These are phyloP conservation scores for Ophiostoma australiae DNA, from an alignment of 2,329 filamentous ascomycete species.

Conservation along the genomic window DNA sequence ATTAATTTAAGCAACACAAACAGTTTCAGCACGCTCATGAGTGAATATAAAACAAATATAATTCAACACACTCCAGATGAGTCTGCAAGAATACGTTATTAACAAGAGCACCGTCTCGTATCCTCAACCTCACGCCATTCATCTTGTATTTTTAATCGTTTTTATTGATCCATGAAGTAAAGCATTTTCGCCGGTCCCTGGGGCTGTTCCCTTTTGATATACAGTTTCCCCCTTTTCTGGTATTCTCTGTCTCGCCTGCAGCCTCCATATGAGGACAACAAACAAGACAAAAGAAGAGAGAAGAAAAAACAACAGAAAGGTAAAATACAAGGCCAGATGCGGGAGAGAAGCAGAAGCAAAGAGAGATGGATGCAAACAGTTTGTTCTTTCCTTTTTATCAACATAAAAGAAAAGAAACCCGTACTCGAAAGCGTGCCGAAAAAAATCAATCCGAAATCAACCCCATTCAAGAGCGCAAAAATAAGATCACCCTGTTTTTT, in stretches of 20 bases:
- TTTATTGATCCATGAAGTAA: conserved; percentile 14
- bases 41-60: neutral
- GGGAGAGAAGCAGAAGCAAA: neutral
- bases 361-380: conserved; percentile 1
- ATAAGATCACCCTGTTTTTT: neutral
- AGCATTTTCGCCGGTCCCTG: conserved; percentile 10
- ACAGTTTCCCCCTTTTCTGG: neutral
- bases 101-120: neutral
- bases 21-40: neutral
- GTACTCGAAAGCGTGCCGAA: conserved; percentile 17
- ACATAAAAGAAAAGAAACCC: conserved; percentile 11
- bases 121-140: neutral
- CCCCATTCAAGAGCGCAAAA: conserved; percentile 13
- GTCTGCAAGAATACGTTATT: neutral
- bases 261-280: neutral
- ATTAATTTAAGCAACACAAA: neutral
- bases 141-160: conserved; percentile 8
- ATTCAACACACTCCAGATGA: neutral
- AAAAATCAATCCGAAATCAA: conserved; percentile 15
- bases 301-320: conserved; percentile 10
- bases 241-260: neutral
- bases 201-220: conserved; percentile 9
- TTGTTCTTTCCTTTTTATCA: conserved; percentile 7
- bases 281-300: neutral
- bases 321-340: conserved; percentile 7